phyloP scores from a whole-genome alignment of 2,329 filamentous ascomycete species.

The Fusarium equiseti region DNA sequence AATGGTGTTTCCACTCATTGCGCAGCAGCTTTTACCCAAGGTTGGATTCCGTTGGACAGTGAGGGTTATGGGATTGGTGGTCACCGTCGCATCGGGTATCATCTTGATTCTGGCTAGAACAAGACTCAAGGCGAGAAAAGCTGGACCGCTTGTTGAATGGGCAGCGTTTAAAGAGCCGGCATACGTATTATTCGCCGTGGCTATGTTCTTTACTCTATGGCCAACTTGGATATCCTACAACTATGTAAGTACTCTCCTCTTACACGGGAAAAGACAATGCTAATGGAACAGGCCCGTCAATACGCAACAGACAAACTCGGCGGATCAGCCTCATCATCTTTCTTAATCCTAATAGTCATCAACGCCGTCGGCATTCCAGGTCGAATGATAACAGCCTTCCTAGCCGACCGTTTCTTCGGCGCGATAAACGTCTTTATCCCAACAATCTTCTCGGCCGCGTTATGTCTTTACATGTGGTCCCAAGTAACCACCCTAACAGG shows the following conservation, averaged over 20 bases:
- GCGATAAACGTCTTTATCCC: conserved; percentile 68
- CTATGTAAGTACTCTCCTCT: conserved; percentile 49
- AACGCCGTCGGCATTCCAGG: conserved; percentile 69
- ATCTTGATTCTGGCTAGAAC: conserved; percentile 59
- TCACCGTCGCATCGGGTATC: conserved; percentile 59
- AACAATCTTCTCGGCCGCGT: conserved; percentile 59
- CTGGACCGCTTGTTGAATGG: conserved; percentile 64
- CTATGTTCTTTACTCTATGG: conserved; percentile 59
- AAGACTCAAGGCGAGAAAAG: conserved; percentile 61
- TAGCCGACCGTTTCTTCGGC: conserved; percentile 67
- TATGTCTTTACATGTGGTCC: conserved; percentile 65
- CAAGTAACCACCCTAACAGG: conserved; percentile 55
- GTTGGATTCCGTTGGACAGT: conserved; percentile 75
- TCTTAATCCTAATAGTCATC: conserved; percentile 70
- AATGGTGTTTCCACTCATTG: conserved; percentile 71
- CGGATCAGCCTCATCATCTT: conserved; percentile 62
- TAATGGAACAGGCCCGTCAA: conserved; percentile 51
- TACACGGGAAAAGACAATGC: background rate
- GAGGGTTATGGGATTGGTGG: conserved; percentile 71
- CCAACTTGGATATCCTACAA: conserved; percentile 65
- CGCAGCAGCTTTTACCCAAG: conserved; percentile 66
- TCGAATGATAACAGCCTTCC: conserved; percentile 65
- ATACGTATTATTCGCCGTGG: conserved; percentile 54
- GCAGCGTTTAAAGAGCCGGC: conserved; percentile 62
- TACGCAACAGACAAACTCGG: conserved; percentile 57